A percentile compares a stretch with the other conserved stretches of the same genome.
Conservation (phyloP, 768 basidiomycete genomes). For the Mycena filopes region DNA sequence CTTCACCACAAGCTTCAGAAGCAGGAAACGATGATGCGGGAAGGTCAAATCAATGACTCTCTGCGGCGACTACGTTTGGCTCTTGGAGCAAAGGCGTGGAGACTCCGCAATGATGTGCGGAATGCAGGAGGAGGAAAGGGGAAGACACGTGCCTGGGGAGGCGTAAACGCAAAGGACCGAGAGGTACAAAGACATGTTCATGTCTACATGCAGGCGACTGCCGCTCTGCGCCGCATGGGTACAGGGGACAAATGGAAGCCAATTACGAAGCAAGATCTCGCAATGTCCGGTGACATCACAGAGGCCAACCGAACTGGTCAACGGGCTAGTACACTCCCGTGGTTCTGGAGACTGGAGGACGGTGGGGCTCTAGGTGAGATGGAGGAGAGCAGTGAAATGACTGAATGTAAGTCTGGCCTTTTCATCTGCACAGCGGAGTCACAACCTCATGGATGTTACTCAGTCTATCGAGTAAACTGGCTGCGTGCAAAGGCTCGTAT, state of each 20-base stretch:
- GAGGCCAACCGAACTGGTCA: constrained; percentile 13
- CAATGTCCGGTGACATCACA: background rate
- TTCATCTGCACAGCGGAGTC: background rate
- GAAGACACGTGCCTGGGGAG: background rate
- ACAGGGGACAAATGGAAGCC: background rate
- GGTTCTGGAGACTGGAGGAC: constrained; percentile 11
- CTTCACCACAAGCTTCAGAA: background rate
- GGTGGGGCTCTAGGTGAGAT: background rate
- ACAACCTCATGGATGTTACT: background rate
- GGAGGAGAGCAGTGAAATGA: constrained; percentile 12
- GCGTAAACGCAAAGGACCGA: background rate
- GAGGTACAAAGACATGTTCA: background rate
- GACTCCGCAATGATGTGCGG: constrained; percentile 6
- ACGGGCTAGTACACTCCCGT: background rate
- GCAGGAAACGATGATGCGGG: background rate
- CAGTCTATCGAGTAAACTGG: constrained; percentile 35
- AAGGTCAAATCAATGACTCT: constrained; percentile 1
- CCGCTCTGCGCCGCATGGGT: constrained; percentile 1
- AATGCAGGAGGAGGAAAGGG: constrained; percentile 9
- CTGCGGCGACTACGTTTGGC: background rate
- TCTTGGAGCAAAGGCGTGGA: constrained; percentile 3
- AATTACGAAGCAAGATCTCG: constrained; percentile 6
- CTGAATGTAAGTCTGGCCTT: constrained; percentile 15
- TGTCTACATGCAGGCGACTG: background rate
- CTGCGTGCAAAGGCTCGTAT: constrained; percentile 29